Evolutionary conservation across 441 rosid species (phyloP).

Genomic region (Gossypium davidsonii): DNA sequence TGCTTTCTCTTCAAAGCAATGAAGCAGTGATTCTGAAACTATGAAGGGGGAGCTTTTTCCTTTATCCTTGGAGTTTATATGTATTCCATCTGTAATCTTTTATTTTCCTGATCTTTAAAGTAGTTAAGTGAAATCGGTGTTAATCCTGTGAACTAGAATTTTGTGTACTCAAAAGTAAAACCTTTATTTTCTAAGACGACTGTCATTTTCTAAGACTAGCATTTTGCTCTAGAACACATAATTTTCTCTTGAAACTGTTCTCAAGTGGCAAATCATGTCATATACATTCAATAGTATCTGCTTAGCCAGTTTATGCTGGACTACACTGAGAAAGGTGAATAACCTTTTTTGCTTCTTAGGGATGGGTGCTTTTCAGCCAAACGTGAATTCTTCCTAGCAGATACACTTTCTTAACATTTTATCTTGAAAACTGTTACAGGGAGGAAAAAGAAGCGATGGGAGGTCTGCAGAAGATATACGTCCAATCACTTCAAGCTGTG

Average conservation of each 20-base stretch:
- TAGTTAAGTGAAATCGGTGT: background rate
- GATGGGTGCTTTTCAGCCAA: background rate
- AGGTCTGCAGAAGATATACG: constrained; percentile 72
- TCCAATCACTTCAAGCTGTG: constrained; percentile 81
- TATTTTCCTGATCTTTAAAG: background rate
- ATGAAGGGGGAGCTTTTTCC: background rate
- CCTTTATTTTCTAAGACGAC: background rate
- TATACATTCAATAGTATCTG: background rate
- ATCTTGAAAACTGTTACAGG: constrained; percentile 37
- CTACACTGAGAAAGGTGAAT: constrained; percentile 2
- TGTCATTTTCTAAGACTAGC: background rate
- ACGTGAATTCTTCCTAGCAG: constrained; percentile 9
- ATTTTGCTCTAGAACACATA: background rate
- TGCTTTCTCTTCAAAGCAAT: background rate
- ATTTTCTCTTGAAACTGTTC: background rate
- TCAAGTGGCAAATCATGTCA: background rate
- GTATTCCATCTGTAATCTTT: background rate
- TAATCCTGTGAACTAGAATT: background rate
- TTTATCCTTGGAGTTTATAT: background rate
- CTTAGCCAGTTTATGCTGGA: background rate
- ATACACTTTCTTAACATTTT: constrained; percentile 6
- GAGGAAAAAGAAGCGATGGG: constrained; percentile 98
- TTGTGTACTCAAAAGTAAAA: background rate
- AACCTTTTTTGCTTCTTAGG: background rate
- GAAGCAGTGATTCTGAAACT: background rate